A percentile compares a stretch with the other conserved stretches of the same genome.
Evolutionary conservation across 495 filamentous ascomycete genomes (phyloP).

Genomic region (Penicillium silybi): DNA sequence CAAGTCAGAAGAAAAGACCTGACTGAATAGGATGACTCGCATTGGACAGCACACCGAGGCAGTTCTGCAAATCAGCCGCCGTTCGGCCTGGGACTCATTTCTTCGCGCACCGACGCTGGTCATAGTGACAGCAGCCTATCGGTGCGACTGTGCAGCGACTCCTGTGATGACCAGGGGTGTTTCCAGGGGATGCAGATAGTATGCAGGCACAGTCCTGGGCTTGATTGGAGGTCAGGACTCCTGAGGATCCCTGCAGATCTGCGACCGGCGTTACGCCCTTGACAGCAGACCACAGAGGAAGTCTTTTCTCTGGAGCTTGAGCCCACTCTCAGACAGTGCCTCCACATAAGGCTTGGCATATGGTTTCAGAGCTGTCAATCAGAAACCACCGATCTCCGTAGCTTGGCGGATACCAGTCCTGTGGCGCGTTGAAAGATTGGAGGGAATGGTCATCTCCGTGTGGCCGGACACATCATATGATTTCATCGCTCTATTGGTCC

Average conservation of each 20-base stretch:
- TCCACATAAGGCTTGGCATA: constrained; percentile 10
- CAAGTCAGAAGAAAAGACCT: constrained; percentile 3
- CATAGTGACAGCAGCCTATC: constrained; percentile 11
- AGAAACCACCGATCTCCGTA: constrained; percentile 8
- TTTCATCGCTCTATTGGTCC: not conserved
- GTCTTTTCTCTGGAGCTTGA: not conserved
- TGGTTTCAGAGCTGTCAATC: constrained; percentile 16
- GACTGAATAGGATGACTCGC: no score
- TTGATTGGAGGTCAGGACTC: constrained; percentile 2
- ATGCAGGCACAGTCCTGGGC: constrained; percentile 1
- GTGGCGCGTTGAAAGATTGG: not conserved
- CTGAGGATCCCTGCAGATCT: constrained; percentile 11
- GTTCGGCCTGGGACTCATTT: constrained; percentile 6
- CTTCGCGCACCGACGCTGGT: constrained; percentile 1
- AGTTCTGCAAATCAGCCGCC: constrained; percentile 1
- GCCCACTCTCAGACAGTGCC: not conserved
- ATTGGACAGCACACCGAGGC: constrained; percentile 1
- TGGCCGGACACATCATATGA: not conserved
- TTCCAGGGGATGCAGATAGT: constrained; percentile 10
- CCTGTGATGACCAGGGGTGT: constrained; percentile 10
- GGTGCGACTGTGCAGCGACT: no score
- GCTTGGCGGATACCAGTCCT: not conserved
- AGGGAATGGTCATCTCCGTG: not conserved
- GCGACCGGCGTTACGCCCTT: constrained; percentile 23
- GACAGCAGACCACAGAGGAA: not conserved